phyloP scores from a whole-genome alignment of 2,329 filamentous ascomycete genomes.

The Cadophora gregata region DNA sequence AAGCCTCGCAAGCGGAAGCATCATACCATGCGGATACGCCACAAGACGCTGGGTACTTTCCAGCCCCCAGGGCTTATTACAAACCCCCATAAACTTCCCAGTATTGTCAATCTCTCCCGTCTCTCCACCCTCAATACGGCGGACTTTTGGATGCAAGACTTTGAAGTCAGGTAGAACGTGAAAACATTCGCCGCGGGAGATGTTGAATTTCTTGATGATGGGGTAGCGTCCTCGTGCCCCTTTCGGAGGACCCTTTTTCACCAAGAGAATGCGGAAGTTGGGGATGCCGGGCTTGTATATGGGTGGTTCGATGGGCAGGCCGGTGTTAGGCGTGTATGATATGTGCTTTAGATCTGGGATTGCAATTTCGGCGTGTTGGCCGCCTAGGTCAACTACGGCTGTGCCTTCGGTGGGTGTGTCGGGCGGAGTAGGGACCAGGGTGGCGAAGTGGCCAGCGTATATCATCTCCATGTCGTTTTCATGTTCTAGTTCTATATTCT shows the following conservation, averaged over 20 bases:
- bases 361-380: not conserved
- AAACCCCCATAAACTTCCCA: not conserved
- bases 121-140: not conserved
- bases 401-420: not conserved
- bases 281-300: not conserved
- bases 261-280: not conserved
- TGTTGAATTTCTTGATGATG: not conserved
- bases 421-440: not conserved
- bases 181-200: not conserved
- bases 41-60: not conserved
- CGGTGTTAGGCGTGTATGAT: not conserved
- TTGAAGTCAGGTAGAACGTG: not conserved
- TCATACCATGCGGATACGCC: not conserved
- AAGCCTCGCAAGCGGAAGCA: not conserved
- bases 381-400: not conserved
- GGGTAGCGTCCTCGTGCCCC: not conserved
- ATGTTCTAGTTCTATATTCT: not conserved
- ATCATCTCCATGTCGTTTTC: not conserved
- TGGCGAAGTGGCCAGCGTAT: not conserved
- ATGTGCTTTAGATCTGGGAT: not conserved
- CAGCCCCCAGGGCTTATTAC: not conserved
- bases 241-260: not conserved
- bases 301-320: not conserved
- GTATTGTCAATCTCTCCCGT: not conserved
- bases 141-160: not conserved